Percentiles rank a stretch among this genome's conserved stretches.
These are phyloP conservation scores for Bruguiera parviflora DNA, from an alignment of 345 rosid species.

Conservation along the genomic window DNA sequence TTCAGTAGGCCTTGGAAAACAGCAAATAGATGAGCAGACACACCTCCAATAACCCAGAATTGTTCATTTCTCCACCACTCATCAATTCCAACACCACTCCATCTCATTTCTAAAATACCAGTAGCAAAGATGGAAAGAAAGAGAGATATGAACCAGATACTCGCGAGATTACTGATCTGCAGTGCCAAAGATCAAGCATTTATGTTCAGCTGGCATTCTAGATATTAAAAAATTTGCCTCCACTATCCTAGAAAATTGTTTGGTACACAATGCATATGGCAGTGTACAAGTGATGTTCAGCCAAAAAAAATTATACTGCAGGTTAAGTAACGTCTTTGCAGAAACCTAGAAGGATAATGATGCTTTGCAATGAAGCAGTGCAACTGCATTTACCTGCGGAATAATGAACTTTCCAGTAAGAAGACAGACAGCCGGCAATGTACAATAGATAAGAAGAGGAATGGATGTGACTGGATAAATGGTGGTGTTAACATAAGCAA, in stretches of 20 bases:
- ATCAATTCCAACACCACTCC: constrained; percentile 43
- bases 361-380: not conserved
- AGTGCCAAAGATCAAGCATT: constrained; percentile 7
- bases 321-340: not conserved
- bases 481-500: constrained; percentile 39
- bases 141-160: constrained; percentile 38
- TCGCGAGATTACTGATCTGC: constrained; percentile 39
- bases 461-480: constrained; percentile 42
- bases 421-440: constrained; percentile 41
- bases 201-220: not conserved
- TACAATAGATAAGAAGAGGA: constrained; percentile 41
- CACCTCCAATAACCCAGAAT: constrained; percentile 44
- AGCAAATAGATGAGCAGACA: constrained; percentile 43
- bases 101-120: constrained; percentile 45
- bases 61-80: constrained; percentile 56
- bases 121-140: constrained; percentile 40
- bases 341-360: not conserved
- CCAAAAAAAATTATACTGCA: not conserved
- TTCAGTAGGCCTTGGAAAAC: constrained; percentile 40
- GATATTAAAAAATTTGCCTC: not conserved
- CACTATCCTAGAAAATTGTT: not conserved
- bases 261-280: not conserved
- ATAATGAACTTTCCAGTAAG: constrained; percentile 45
- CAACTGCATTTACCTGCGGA: constrained; percentile 34
- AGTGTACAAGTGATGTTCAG: not conserved